These are phyloP conservation scores for Candida glucosophila DNA, from an alignment of 1,139 yeast species.

Conservation along the genomic window DNA sequence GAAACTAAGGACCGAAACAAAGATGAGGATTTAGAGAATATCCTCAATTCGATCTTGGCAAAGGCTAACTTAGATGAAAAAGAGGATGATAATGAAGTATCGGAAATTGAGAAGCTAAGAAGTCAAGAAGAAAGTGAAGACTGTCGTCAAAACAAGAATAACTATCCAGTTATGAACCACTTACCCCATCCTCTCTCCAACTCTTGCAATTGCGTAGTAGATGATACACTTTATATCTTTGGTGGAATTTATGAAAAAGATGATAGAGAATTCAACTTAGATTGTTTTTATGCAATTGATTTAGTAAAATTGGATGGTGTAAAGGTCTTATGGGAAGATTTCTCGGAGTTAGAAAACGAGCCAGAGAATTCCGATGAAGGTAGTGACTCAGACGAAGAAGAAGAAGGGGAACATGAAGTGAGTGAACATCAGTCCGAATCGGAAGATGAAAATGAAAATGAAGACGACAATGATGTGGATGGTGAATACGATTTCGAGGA, in stretches of 20 bases:
- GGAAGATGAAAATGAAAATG: constrained; percentile 49
- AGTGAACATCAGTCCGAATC: constrained; percentile 63
- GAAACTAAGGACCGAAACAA: constrained; percentile 43
- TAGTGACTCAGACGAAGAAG: constrained; percentile 43
- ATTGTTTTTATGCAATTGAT: constrained; percentile 81
- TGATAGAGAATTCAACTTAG: constrained; percentile 75
- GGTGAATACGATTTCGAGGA: no score
- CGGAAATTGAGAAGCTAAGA: constrained; percentile 31
- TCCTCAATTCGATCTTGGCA: constrained; percentile 65
- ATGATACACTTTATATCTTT: constrained; percentile 75
- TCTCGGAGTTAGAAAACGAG: constrained; percentile 29
- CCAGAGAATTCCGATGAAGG: constrained; percentile 31
- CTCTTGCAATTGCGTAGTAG: constrained; percentile 77
- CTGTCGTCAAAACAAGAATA: constrained; percentile 24
- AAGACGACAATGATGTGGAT: constrained; percentile 48
- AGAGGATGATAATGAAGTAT: constrained; percentile 29
- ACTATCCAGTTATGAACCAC: constrained; percentile 50
- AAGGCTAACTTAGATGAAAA: constrained; percentile 59
- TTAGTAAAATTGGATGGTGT: constrained; percentile 83
- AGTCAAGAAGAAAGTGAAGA: constrained; percentile 29
- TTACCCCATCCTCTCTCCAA: constrained; percentile 89
- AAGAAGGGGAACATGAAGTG: constrained; percentile 51
- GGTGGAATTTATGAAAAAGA: constrained; percentile 91
- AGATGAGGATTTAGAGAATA: constrained; percentile 77
- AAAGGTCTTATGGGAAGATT: constrained; percentile 84